phyloP scores from a whole-genome alignment of 306 rosid genomes.

The Dalbergia cochinchinensis region DNA sequence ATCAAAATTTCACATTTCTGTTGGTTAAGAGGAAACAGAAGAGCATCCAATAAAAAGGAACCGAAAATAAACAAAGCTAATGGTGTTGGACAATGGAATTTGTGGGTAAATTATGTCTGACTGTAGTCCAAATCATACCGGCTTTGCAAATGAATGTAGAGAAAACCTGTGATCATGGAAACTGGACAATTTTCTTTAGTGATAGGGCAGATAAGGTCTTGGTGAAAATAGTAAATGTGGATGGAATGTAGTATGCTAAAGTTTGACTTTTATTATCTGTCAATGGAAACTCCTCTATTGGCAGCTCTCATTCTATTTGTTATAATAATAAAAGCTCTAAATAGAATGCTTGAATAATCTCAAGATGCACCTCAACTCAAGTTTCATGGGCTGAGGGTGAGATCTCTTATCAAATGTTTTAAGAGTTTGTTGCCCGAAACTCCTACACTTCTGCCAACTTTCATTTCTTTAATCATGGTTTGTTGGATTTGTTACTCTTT shows the following conservation, averaged over 20 bases:
- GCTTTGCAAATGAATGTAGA: background rate
- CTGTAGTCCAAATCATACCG: background rate
- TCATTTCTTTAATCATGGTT: background rate
- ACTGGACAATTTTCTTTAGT: background rate
- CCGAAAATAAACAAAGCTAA: conserved; percentile 2
- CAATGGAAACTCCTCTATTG: conserved; percentile 6
- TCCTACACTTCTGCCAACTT: background rate
- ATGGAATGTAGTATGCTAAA: background rate
- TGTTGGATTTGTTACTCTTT: background rate
- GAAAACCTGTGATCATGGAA: conserved; percentile 2
- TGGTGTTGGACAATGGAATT: conserved; percentile 1
- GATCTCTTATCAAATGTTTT: background rate
- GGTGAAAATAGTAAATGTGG: conserved; percentile 4
- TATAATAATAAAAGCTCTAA: conserved; percentile 9
- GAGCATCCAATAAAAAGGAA: conserved; percentile 9
- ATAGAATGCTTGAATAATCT: conserved; percentile 4
- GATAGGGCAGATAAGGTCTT: background rate
- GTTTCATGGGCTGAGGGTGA: background rate
- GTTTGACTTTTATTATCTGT: conserved; percentile 1
- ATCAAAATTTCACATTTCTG: background rate
- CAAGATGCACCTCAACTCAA: conserved; percentile 5
- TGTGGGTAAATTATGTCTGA: conserved; percentile 15
- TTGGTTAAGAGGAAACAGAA: conserved; percentile 4
- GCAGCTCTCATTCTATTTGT: conserved; percentile 3
- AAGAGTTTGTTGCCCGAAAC: conserved; percentile 4